Evolutionary conservation across 768 basidiomycete genomes (phyloP).

Genomic region (Kwoniella mangroviensis): DNA sequence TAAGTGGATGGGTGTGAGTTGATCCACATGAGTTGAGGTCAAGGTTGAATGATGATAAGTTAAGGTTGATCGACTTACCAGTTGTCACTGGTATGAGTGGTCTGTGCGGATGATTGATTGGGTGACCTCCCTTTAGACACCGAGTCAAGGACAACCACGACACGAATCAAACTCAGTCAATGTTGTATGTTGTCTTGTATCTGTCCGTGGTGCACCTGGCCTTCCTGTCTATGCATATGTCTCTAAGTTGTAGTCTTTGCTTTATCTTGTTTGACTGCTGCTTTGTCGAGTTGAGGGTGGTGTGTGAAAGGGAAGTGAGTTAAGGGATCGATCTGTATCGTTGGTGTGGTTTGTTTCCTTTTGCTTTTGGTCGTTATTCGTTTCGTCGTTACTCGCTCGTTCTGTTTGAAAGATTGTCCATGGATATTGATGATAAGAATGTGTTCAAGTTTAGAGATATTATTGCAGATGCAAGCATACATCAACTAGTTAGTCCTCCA

Average conservation of each 20-base stretch:
- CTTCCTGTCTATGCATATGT: neutral
- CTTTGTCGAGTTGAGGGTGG: neutral
- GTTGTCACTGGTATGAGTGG: neutral
- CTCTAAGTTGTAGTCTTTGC: neutral
- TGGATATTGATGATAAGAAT: too few species aligned
- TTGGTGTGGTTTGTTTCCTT: neutral
- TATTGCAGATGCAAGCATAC: too few species aligned
- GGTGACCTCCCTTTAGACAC: neutral
- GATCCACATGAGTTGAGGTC: neutral
- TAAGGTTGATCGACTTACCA: neutral
- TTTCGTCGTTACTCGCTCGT: neutral
- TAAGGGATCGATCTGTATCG: neutral
- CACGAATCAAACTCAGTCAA: neutral
- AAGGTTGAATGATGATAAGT: neutral
- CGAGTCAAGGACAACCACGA: neutral
- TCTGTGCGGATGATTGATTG: neutral
- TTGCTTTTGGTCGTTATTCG: neutral
- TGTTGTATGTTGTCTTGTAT: neutral
- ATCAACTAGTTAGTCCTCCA: too few species aligned
- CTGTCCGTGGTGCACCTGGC: neutral
- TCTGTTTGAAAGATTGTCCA: too few species aligned
- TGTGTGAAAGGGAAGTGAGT: neutral
- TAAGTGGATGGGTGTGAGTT: neutral
- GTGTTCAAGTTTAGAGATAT: too few species aligned
- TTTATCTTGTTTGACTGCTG: neutral